Evolutionary conservation across 805 yeast species (phyloP).

Genomic region (Spathaspora passalidarum): DNA sequence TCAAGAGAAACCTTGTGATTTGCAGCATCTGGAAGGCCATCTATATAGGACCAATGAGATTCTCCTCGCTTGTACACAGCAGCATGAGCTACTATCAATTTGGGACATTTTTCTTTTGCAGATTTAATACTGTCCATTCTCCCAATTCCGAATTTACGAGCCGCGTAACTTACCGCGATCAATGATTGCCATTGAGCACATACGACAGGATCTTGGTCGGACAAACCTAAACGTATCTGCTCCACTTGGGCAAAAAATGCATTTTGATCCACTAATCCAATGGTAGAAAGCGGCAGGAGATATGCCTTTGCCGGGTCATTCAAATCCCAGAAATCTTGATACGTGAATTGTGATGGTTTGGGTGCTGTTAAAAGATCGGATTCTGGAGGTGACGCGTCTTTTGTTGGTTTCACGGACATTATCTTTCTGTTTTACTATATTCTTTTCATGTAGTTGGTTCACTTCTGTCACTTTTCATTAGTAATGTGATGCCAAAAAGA

Average conservation of each 20-base stretch:
- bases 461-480: background rate
- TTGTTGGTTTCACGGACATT: conserved; percentile 8
- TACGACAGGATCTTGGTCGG: conserved; percentile 76
- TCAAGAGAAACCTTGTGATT: conserved; percentile 84
- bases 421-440: background rate
- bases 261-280: conserved; percentile 87
- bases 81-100: conserved; percentile 78
- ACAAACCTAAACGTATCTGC: conserved; percentile 65
- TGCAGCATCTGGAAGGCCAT: conserved; percentile 54
- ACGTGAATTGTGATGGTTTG: conserved; percentile 25
- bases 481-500: too few relatives aligned
- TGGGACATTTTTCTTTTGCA: conserved; percentile 76
- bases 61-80: conserved; percentile 91
- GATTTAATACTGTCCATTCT: conserved; percentile 70
- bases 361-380: background rate
- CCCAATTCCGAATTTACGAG: conserved; percentile 76
- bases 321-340: conserved; percentile 52
- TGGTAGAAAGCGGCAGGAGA: conserved; percentile 67
- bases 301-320: conserved; percentile 47
- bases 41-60: conserved; percentile 73
- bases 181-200: conserved; percentile 91
- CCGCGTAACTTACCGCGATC: conserved; percentile 90
- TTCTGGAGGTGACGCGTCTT: conserved; percentile 1
- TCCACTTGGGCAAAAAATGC: conserved; percentile 97
- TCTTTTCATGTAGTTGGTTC: background rate